Evolutionary conservation across 2,329 filamentous ascomycete species (phyloP).

Genomic region (Fusarium sterilihyphosum): DNA sequence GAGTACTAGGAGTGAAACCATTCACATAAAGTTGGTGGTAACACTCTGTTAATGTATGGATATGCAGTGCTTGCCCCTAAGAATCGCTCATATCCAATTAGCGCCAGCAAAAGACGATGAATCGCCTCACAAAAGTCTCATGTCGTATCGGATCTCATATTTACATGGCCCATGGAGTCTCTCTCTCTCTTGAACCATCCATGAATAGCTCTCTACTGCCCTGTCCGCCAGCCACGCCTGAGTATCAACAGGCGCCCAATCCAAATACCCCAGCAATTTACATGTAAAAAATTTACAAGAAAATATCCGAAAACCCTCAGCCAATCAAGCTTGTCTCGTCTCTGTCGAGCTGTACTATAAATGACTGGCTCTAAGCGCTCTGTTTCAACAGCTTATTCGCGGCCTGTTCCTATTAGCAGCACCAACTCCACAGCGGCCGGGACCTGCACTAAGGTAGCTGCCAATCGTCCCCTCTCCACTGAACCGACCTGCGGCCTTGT

Average conservation of each 20-base stretch:
- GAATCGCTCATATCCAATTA: slow-evolving; percentile 20
- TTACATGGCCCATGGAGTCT: neutral
- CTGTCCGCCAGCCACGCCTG: slow-evolving; percentile 27
- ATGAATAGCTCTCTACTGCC: neutral
- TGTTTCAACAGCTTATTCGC: slow-evolving; percentile 36
- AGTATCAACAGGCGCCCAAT: slow-evolving; percentile 43
- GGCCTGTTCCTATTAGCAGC: slow-evolving; percentile 34
- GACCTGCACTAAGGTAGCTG: neutral
- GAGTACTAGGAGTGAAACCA: slow-evolving; percentile 14
- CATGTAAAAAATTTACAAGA: slow-evolving; percentile 13
- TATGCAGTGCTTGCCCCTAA: slow-evolving; percentile 3
- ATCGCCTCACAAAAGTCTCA: slow-evolving; percentile 27
- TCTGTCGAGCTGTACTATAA: neutral
- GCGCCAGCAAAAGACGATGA: slow-evolving; percentile 12
- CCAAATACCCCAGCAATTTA: slow-evolving; percentile 8
- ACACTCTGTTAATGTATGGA: slow-evolving; percentile 30
- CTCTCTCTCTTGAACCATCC: neutral
- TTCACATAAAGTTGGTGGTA: slow-evolving; percentile 6
- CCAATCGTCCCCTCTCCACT: slow-evolving; percentile 40
- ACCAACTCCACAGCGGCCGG: slow-evolving; percentile 30
- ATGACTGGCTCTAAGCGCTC: slow-evolving; percentile 38
- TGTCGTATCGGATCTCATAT: slow-evolving; percentile 30
- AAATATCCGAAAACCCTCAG: slow-evolving; percentile 3
- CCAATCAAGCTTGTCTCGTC: slow-evolving; percentile 27
- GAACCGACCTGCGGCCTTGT: slow-evolving; percentile 30